Base-by-base conservation (phyloP, 73 alveolate species). In the Paramecium sonneborni region DNA sequence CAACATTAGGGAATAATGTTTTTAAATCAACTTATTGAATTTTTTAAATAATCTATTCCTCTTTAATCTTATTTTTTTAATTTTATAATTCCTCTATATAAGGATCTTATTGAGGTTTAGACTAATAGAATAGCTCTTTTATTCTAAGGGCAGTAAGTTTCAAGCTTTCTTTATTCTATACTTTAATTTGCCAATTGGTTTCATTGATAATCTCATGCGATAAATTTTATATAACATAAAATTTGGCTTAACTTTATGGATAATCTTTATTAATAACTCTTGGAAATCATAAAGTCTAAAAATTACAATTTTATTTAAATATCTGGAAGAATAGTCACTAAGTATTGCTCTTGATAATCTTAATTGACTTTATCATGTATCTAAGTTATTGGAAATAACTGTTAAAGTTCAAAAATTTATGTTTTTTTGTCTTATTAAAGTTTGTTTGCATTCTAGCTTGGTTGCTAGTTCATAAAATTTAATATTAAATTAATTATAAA, bases 141-240 rank as follows among this genome's bases (percentile, higher is more conserved):
- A 79, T 38, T 6, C 2, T 8, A 2, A 24, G n/a, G 10, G 15
- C 37, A 37, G 55, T 79, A 12, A 37, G 28, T 24, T 79, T 79
- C 20, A 79, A 39, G 35, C 48, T 23, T 24, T 79, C 74, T 23
- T 23, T 41, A 20, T 34, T 21, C 23, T 79, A 30, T 5, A 23
- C 38, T 39, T 39, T 76, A 76, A 76, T 76, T 76, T 76, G 34
- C 88, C 88, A 76, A 37, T 56, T 76, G 11, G 62, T 18, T 37
- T 35, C 62, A 39, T 76, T 57, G 5, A 76, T 76, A n/a, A 18
- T 32, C 18, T 32, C 21, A 76, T 76, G 88, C 10, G 11, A 12
- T 34, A 79, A 20, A 44, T 44, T 20, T 18, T 5, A 21, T 18
- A 44, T 20, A 3, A 34, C 69, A 44, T n/a, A 79, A 46, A 20